Base-by-base conservation (phyloP, 176 grass and related monocot species). In the Rhynchospora tenuis region DNA sequence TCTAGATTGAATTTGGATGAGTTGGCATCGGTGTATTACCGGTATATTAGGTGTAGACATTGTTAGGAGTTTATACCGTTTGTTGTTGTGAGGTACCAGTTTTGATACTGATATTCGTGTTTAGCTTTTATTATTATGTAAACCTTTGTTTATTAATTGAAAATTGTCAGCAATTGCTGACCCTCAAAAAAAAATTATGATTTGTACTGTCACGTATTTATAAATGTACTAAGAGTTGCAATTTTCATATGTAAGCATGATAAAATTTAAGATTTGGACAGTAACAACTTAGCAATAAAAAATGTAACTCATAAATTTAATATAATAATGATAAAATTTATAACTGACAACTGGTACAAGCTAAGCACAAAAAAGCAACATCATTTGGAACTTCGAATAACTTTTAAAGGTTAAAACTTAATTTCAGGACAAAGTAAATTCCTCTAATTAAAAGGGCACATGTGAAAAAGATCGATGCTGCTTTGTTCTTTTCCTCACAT, bases 401-500 rank as follows among this genome's bases (percentile, higher is more conserved):
- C n/a, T n/a, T n/a, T n/a, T n/a, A n/a, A n/a, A n/a, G n/a, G n/a
- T n/a, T n/a, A n/a, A n/a, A n/a, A n/a, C n/a, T n/a, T n/a, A n/a
- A n/a, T n/a, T n/a, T n/a, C n/a, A n/a, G n/a, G n/a, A n/a, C n/a
- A n/a, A n/a, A n/a, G 23, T 5, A 12, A 71, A 73, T 56, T 62
- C 14, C 43, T 80, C 11, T 1, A 6, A 12, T 62, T 66, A 15
- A 8, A 72, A 76, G 63, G 69, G 13, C 22, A 74, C 9, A 62
- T 47, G 15, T 61, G 48, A 66, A 82, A 82, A 64, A 82, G 13
- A 65, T 15, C n/a, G 31, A 64, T 10, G 43, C 17, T 27, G 44
- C 62, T 17, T 82, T 82, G 79, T 82, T 82, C 79, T 82, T 82
- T 82, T 82, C 22, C 38, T 22, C 79, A 82, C 60, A 82, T 82